Percentiles rank a stretch among this genome's conserved stretches.
phyloP scores from a whole-genome alignment of 345 rosid species.

The Citrus inodora region DNA sequence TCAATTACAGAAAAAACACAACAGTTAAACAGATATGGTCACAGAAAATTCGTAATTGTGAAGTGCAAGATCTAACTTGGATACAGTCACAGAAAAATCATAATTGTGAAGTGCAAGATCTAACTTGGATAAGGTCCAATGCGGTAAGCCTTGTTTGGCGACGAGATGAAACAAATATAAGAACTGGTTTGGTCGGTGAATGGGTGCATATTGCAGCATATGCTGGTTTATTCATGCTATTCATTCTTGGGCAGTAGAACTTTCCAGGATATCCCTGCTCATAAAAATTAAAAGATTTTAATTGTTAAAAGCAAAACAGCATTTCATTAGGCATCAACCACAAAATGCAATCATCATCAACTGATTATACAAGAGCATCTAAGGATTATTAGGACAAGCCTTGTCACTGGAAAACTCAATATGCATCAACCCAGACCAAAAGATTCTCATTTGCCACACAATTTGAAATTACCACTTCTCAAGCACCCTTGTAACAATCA shows the following conservation, averaged over 20 bases:
- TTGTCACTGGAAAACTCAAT: neutral
- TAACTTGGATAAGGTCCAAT: constrained; percentile 92
- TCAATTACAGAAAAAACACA: constrained; percentile 23
- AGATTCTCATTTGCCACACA: neutral
- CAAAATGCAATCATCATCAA: neutral
- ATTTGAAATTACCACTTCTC: neutral
- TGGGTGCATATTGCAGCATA: constrained; percentile 98
- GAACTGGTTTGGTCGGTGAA: constrained; percentile 94
- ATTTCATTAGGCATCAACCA: neutral
- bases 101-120: constrained; percentile 17
- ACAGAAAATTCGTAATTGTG: neutral
- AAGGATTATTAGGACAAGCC: neutral
- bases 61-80: constrained; percentile 52
- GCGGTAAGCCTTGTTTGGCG: constrained; percentile 99
- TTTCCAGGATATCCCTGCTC: constrained; percentile 97
- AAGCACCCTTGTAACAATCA: neutral
- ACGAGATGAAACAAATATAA: constrained; percentile 96
- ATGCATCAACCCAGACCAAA: neutral
- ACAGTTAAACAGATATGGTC: constrained; percentile 8
- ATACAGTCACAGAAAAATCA: constrained; percentile 37
- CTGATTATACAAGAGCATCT: neutral
- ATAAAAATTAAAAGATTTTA: neutral
- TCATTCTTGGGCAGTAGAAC: constrained; percentile 92
- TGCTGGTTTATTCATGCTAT: constrained; percentile 97
- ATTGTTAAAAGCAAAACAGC: neutral